Evolutionary conservation across 2,329 filamentous ascomycete species (phyloP).

Genomic region (Thelonectria olida): DNA sequence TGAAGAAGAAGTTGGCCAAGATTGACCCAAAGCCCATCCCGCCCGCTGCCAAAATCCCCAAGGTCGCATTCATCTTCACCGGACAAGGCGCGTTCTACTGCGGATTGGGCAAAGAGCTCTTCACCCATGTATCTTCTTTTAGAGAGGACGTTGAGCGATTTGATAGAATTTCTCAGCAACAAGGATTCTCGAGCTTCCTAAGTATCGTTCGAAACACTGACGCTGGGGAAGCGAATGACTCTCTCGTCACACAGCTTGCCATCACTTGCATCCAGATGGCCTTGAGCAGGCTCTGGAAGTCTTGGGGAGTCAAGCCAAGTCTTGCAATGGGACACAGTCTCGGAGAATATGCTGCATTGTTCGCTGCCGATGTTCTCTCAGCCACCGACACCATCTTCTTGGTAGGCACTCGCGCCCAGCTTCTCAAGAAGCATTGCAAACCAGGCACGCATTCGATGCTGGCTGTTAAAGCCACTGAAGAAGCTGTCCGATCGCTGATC

Average conservation of each 20-base stretch:
- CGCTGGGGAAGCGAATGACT: conserved; percentile 34
- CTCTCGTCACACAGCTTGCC: conserved; percentile 48
- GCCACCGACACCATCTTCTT: conserved; percentile 68
- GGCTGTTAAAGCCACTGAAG: conserved; percentile 24
- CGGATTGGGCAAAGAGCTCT: conserved; percentile 47
- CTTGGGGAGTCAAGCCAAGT: conserved; percentile 49
- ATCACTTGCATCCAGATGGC: conserved; percentile 52
- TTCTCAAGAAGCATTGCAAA: conserved; percentile 64
- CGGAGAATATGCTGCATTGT: conserved; percentile 70
- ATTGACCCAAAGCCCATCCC: conserved; percentile 30
- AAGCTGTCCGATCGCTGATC: conserved; percentile 10
- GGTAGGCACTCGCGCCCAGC: conserved; percentile 65
- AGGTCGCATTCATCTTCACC: conserved; percentile 55
- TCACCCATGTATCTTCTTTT: conserved; percentile 42
- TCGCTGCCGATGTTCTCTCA: conserved; percentile 67
- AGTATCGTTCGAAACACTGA: conserved; percentile 53
- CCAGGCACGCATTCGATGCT: conserved; percentile 43
- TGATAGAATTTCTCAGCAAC: conserved; percentile 41
- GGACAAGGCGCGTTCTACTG: conserved; percentile 53
- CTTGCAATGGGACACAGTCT: conserved; percentile 61
- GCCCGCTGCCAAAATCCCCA: conserved; percentile 22
- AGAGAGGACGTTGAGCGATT: conserved; percentile 45
- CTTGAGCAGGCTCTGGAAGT: conserved; percentile 44
- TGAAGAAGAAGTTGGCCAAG: conserved; percentile 15
- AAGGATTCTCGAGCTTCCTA: conserved; percentile 51